A percentile compares a stretch with the other conserved stretches of the same genome.
Conservation (phyloP, 2,329 filamentous ascomycete genomes). For the Penicillium sp. region DNA sequence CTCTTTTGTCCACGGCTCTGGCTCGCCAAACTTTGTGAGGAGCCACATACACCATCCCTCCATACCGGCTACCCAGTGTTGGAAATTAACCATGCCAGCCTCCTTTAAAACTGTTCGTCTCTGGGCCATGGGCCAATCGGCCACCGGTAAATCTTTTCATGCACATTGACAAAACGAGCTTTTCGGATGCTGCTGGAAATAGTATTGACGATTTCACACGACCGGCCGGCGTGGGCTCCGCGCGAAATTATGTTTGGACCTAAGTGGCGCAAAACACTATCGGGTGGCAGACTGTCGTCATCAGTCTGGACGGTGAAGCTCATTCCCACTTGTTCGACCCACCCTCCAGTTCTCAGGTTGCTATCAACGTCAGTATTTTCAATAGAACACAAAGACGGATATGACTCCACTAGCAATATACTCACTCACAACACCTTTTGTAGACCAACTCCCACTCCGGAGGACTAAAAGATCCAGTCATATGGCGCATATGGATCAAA, state of each 20-base stretch:
- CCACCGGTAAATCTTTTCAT: conserved; percentile 2
- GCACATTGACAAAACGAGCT: conserved; percentile 1
- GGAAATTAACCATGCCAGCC: conserved; percentile 2
- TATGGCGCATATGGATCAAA: background rate
- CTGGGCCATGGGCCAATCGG: background rate
- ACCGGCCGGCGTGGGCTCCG: background rate
- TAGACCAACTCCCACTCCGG: background rate
- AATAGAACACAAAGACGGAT: background rate
- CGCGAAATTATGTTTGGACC: no score
- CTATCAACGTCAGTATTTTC: background rate
- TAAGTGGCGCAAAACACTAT: background rate
- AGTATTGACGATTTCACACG: background rate
- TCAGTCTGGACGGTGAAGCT: background rate
- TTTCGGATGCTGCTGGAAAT: conserved; percentile 3
- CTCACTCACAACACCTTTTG: background rate
- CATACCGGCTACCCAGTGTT: conserved; percentile 1
- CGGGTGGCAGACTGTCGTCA: background rate
- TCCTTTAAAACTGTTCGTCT: conserved; percentile 2
- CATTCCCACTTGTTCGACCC: background rate
- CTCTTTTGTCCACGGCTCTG: conserved; percentile 9
- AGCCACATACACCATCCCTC: background rate
- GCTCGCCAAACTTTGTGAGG: background rate
- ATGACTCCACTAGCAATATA: background rate
- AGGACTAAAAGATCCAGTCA: background rate
- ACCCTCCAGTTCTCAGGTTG: background rate